Evolutionary conservation across 345 rosid genomes (phyloP).

Genomic region (Bruguiera parviflora): DNA sequence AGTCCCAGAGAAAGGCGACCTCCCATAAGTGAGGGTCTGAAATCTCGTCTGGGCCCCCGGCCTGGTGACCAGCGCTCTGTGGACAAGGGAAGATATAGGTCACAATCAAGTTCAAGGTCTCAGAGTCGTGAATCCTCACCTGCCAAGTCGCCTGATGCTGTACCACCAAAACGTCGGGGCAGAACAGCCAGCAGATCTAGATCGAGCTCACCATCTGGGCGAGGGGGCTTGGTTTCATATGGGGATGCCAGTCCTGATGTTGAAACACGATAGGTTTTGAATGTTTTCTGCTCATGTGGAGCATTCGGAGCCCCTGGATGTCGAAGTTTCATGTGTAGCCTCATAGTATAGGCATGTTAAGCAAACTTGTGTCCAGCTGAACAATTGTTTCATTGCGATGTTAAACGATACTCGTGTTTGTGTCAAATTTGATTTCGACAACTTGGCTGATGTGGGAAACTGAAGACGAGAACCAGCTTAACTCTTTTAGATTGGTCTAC

Average conservation of each 20-base stretch:
- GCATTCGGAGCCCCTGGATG: not conserved
- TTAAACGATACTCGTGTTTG: too few relatives aligned
- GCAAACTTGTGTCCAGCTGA: not conserved
- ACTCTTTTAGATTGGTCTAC: conserved; percentile 49
- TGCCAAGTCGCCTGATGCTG: conserved; percentile 34
- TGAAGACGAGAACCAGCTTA: not conserved
- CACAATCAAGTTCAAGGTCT: conserved; percentile 28
- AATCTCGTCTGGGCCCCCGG: not conserved
- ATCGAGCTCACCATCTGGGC: conserved; percentile 66
- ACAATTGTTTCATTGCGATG: not conserved
- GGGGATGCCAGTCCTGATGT: conserved; percentile 56
- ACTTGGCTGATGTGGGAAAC: not conserved
- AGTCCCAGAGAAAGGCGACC: conserved; percentile 60
- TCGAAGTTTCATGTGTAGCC: not conserved
- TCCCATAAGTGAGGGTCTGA: conserved; percentile 34
- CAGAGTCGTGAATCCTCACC: not conserved
- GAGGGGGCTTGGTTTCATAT: conserved; percentile 73
- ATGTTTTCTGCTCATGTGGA: not conserved
- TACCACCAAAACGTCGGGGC: conserved; percentile 27
- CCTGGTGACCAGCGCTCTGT: conserved; percentile 33
- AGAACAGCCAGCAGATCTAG: conserved; percentile 40
- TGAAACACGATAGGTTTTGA: conserved; percentile 16
- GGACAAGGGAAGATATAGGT: conserved; percentile 20
- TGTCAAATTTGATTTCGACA: not conserved
- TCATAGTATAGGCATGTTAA: not conserved